These are phyloP conservation scores for Lactarius hatsudake DNA, from an alignment of 768 basidiomycete genomes.

Conservation along the genomic window DNA sequence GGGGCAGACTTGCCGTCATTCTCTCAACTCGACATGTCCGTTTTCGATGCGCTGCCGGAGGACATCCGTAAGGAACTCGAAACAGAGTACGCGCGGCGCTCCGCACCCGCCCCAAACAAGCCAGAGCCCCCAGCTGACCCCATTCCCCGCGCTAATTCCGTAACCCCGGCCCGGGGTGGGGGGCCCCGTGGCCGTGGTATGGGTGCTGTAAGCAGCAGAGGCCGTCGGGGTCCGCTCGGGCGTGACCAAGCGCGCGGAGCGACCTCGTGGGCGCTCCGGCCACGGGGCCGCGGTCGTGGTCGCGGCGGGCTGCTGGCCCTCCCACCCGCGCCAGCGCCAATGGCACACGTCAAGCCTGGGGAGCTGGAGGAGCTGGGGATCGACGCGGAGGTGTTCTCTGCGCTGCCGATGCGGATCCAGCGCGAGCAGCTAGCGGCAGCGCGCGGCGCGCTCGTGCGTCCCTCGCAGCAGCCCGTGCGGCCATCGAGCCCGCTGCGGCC, in stretches of 20 bases:
- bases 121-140: slow-evolving; percentile 21
- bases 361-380: slow-evolving; percentile 66
- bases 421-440: slow-evolving; percentile 69
- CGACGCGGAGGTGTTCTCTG: slow-evolving; percentile 67
- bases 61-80: slow-evolving; percentile 70
- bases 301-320: slow-evolving; percentile 31
- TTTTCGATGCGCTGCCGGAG: slow-evolving; percentile 67
- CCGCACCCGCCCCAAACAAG: slow-evolving; percentile 42
- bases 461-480: slow-evolving; percentile 18
- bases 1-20: slow-evolving; percentile 56
- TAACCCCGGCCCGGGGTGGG: slow-evolving; percentile 6
- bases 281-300: slow-evolving; percentile 1
- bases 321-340: slow-evolving; percentile 31
- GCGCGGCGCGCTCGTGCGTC: slow-evolving; percentile 42
- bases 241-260: slow-evolving; percentile 1
- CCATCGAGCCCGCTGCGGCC: slow-evolving; percentile 40
- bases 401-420: slow-evolving; percentile 64
- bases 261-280: not conserved
- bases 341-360: slow-evolving; percentile 46
- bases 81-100: slow-evolving; percentile 60
- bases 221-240: not conserved
- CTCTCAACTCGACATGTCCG: slow-evolving; percentile 70
- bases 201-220: slow-evolving; percentile 5
- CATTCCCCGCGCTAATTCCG: slow-evolving; percentile 13
- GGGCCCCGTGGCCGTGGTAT: slow-evolving; percentile 19